Conservation (phyloP, 208 protist genomes). For the Entamoeba histolytica region DNA sequence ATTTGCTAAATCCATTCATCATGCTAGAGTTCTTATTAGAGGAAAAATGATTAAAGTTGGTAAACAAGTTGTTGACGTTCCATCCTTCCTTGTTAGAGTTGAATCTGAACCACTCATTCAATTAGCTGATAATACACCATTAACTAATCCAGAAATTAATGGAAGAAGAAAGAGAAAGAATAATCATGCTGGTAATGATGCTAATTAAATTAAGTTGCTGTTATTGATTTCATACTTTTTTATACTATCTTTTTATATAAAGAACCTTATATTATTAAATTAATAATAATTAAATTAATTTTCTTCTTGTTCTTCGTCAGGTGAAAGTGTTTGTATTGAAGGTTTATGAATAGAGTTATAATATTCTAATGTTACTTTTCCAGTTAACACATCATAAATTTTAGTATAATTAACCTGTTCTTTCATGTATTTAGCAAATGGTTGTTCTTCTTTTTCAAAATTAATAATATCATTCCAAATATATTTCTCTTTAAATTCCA, state of each 20-base stretch:
- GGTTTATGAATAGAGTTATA: background rate
- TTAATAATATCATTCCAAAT: background rate
- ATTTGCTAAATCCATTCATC: no score
- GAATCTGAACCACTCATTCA: constrained; percentile 52
- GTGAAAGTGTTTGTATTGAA: background rate
- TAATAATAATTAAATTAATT: background rate
- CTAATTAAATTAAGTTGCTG: no score
- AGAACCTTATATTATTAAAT: no score
- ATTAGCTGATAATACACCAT: background rate
- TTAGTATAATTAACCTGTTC: background rate
- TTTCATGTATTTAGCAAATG: background rate
- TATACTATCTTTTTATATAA: no score
- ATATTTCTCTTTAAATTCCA: background rate
- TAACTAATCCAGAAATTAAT: background rate
- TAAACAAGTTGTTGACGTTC: constrained; percentile 95
- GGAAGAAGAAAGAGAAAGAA: background rate
- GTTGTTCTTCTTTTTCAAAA: background rate
- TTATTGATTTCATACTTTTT: no score
- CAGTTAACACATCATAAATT: background rate
- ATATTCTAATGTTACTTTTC: background rate
- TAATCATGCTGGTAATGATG: background rate
- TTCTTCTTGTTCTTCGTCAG: background rate
- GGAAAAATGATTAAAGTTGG: constrained; percentile 96
- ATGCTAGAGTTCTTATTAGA: no score
- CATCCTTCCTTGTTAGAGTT: constrained; percentile 92